phyloP scores from a whole-genome alignment of 2,329 filamentous ascomycete genomes.

The Aureobasidium melanogenum region DNA sequence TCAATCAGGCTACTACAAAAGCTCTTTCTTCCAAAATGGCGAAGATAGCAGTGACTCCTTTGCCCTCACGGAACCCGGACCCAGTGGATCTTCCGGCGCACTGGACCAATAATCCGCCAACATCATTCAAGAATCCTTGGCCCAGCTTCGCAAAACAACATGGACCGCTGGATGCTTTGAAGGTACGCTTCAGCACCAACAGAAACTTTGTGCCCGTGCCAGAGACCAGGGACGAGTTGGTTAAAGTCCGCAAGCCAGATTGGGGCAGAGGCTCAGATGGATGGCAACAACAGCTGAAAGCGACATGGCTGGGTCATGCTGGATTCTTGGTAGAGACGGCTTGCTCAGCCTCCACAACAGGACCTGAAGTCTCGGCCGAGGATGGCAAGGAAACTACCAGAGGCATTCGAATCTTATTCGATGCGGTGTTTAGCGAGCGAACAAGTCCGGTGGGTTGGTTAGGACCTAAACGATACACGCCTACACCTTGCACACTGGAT shows the following conservation, averaged over 20 bases:
- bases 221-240: constrained; percentile 30
- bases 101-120: constrained; percentile 36
- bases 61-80: background rate
- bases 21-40: background rate
- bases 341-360: background rate
- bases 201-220: constrained; percentile 41
- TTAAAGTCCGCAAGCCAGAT: constrained; percentile 33
- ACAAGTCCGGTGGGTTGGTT: constrained; percentile 38
- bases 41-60: background rate
- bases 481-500: constrained; percentile 40
- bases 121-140: constrained; percentile 43
- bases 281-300: constrained; percentile 28
- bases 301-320: constrained; percentile 46
- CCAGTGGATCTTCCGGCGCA: constrained; percentile 23
- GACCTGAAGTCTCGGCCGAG: constrained; percentile 16
- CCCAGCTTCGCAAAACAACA: constrained; percentile 29
- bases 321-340: constrained; percentile 39
- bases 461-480: constrained; percentile 45
- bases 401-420: constrained; percentile 40
- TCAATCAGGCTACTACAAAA: too few relatives aligned
- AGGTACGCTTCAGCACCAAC: constrained; percentile 30
- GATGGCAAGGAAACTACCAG: constrained; percentile 20
- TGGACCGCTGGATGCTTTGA: constrained; percentile 23
- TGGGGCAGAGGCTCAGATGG: constrained; percentile 24
- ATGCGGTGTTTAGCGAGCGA: constrained; percentile 45